Evolutionary conservation across 768 basidiomycete species (phyloP), one percentile per base, ranked within the genome.

Genomic region (Leccinum sublutescens): DNA sequence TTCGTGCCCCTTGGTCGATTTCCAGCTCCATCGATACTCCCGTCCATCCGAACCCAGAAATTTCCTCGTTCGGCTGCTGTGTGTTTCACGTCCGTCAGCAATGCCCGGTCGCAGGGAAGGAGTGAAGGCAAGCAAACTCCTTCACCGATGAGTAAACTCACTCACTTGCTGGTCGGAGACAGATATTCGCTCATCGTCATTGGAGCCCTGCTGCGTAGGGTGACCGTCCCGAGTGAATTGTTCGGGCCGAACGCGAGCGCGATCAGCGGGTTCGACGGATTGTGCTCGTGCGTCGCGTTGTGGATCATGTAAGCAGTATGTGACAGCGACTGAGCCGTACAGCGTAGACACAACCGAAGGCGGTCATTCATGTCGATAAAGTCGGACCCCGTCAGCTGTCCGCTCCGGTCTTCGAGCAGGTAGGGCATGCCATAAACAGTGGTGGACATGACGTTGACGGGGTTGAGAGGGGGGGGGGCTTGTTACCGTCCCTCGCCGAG

Each of bases 331-430:
- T 75, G 73, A 0, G 76, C 74, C 9, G 80, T 84, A 60, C 83
- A 80, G 36, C 80, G 78, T 56, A 85, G 74, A 53, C 67, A 70
- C 61, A 86, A 73, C 31, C 74, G 75, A 67, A 86, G 77, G 19
- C 87, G 85, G 51, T 83, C 83, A 69, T 88, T 77, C 62, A 87
- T 75, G 71, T 89, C 88, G 52, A 79, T 67, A 66, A 85, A 89
- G 19, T 85, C 80, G 4, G 85, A 81, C 36, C 80, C 83, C 12
- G 75, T 73, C 38, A 85, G 71, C 36, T 66, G 71, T 4, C 86
- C 86, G 6, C 80, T 81, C 56, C 75, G 81, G 74, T 89, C 87
- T 67, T 87, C 84, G 57, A 90, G 82, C 64, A 88, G 80, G 71
- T 75, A 82, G 40, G 85, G 83, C 64, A 87, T 74, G 57, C 82